Percentiles rank a stretch among this genome's conserved stretches.
phyloP scores from a whole-genome alignment of 139 green algal species.

The Chlamydomonas incerta region DNA sequence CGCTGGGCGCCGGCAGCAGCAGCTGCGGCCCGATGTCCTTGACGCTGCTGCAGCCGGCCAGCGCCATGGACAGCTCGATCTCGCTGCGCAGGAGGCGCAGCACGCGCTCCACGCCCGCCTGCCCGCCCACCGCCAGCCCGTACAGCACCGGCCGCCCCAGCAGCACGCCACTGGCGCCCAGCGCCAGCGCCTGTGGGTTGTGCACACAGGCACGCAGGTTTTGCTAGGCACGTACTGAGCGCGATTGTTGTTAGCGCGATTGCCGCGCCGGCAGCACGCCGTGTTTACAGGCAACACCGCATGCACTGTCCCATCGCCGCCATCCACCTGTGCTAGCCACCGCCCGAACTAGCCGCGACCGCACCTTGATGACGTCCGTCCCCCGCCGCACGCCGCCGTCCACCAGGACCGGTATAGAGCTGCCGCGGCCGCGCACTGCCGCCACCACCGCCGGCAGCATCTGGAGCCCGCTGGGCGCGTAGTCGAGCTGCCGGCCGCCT shows the following conservation, averaged over 20 bases:
- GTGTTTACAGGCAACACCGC: too few relatives aligned
- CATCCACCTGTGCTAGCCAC: too few relatives aligned
- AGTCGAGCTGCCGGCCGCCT: conserved; percentile 91
- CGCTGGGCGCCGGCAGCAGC: conserved; percentile 20
- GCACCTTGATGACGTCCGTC: conserved; percentile 93
- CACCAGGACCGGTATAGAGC: conserved; percentile 84
- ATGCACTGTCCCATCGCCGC: too few relatives aligned
- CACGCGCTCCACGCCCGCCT: conserved; percentile 73
- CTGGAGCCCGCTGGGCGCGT: conserved; percentile 78
- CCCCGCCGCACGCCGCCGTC: conserved; percentile 90
- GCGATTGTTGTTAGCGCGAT: too few relatives aligned
- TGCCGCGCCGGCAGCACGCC: too few relatives aligned
- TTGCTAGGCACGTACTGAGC: too few relatives aligned
- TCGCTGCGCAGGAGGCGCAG: conserved; percentile 69
- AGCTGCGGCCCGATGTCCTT: conserved; percentile 55
- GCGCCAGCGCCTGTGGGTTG: conserved; percentile 85
- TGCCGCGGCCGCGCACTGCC: conserved; percentile 64
- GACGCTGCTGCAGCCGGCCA: conserved; percentile 66
- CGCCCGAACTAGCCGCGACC: not conserved
- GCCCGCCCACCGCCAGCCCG: conserved; percentile 84
- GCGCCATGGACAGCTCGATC: conserved; percentile 75
- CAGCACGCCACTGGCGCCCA: conserved; percentile 90
- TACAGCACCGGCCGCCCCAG: conserved; percentile 94
- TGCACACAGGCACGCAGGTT: too few relatives aligned
- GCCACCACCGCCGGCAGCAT: conserved; percentile 77